Evolutionary conservation across 257 asterid genomes (phyloP), one percentile per base, ranked within the genome.

Genomic region (Forsythia viridissima): DNA sequence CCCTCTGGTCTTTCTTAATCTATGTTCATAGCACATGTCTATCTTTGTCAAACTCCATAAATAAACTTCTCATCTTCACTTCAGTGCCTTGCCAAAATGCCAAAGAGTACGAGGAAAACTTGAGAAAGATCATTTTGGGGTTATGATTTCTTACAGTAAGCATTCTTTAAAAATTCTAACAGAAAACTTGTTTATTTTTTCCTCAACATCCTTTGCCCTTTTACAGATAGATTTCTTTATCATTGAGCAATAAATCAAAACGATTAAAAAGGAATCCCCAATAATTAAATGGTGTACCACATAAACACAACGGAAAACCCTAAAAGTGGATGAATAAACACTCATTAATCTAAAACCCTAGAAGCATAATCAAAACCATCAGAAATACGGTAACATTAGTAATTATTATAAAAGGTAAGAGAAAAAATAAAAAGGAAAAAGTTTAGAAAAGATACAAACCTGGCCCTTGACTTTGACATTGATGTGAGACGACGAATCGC

Each of bases 391-490:
- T 16, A 24, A 37, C 51, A 2, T 42, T 5, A 71, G 61, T 15
- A 9, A 21, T 71, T 71, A 42, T 8, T 71, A 42, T 8, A 18
- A 52, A 38, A 38, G 4, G 34, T 36, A 16, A 36, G 8, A 36
- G 9, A 7, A 57, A 42, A 20, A 13, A 10, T 75, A 20, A n/a
- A 65, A 12, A 21, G 20, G 70, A 12, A 21, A 68, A 0, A 57
- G 18, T 57, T 57, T 57, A 57, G 66, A 57, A 57, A 55, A 11
- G 46, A 69, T 46, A 15, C 37, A 12, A n/a, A 86, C 87, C 88
- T 86, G 90, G 79, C 84, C 86, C 74, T 81, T 82, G 69, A 86
- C 88, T 86, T 84, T 86, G 73, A 86, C 83, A 80, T 86, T 84
- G 78, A 86, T 81, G 44, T 86, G 87, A 1, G 48, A 81, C 40